Conservation (phyloP, 768 basidiomycete genomes). For the Fistulinella prunicolor region DNA sequence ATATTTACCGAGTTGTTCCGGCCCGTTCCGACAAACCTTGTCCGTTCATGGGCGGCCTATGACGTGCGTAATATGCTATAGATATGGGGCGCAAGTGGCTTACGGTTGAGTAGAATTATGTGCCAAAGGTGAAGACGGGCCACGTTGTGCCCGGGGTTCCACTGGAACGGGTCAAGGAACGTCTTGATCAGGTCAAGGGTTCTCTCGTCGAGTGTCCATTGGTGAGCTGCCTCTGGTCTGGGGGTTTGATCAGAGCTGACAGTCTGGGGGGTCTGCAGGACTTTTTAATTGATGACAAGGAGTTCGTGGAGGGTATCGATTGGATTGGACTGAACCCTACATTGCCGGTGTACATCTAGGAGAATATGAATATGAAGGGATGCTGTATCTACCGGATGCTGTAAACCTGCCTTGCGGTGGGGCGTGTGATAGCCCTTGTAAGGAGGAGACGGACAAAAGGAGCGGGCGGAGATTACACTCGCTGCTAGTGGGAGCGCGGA, state of each 20-base stretch:
- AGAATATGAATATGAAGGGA: constrained; percentile 4
- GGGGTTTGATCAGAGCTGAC: constrained; percentile 5
- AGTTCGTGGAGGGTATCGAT: constrained; percentile 64
- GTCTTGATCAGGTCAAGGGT: constrained; percentile 66
- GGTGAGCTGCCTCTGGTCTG: constrained; percentile 38
- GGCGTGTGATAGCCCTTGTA: too few species aligned
- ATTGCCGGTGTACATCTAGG: constrained; percentile 71
- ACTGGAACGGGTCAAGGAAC: constrained; percentile 69
- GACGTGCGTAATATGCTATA: constrained; percentile 43
- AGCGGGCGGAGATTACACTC: constrained; percentile 28
- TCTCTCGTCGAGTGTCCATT: constrained; percentile 75
- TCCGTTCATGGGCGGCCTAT: constrained; percentile 76
- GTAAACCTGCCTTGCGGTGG: background rate
- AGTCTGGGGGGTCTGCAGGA: constrained; percentile 44
- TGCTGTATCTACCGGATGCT: constrained; percentile 1
- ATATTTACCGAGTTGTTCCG: constrained; percentile 85
- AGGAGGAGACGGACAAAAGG: too few species aligned
- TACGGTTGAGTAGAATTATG: constrained; percentile 51
- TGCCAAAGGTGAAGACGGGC: constrained; percentile 74
- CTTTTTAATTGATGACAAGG: constrained; percentile 80
- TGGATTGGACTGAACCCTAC: constrained; percentile 77
- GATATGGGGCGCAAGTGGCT: constrained; percentile 4
- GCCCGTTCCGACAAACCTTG: constrained; percentile 81
- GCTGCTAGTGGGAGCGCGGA: too few species aligned
- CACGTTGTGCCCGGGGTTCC: constrained; percentile 74